Conservation (phyloP, 176 grass and related monocot genomes). For the Zoysia japonica region DNA sequence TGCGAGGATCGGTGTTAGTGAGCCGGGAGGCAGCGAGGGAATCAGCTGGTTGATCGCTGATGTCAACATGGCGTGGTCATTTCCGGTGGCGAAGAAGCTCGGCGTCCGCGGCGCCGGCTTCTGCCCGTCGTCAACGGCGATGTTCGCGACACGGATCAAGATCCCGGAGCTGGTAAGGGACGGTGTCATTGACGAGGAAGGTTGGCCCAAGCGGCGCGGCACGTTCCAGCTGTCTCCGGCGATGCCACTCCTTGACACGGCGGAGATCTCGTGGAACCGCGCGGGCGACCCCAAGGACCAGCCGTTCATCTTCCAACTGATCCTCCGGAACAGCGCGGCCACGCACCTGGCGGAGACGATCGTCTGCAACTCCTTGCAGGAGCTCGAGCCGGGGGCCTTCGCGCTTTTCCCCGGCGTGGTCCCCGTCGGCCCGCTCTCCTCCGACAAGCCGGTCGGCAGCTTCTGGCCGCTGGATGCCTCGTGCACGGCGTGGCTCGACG, state of each 20-base stretch:
- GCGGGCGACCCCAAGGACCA: slow-evolving; percentile 21
- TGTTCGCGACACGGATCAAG: slow-evolving; percentile 34
- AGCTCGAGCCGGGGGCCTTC: slow-evolving; percentile 49
- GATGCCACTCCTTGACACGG: slow-evolving; percentile 45
- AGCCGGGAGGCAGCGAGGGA: neutral
- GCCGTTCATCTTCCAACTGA: slow-evolving; percentile 24
- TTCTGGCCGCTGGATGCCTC: slow-evolving; percentile 59
- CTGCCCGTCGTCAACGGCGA: slow-evolving; percentile 38
- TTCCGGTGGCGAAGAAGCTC: slow-evolving; percentile 38
- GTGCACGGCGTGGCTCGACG: slow-evolving; percentile 54
- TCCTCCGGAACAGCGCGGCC: slow-evolving; percentile 47
- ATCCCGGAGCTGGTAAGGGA: slow-evolving; percentile 55
- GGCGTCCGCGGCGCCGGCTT: slow-evolving; percentile 48
- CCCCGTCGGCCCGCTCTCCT: slow-evolving; percentile 49
- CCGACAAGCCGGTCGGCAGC: slow-evolving; percentile 29
- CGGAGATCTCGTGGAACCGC: slow-evolving; percentile 53
- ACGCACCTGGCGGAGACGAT: slow-evolving; percentile 42
- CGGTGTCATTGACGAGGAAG: slow-evolving; percentile 49
- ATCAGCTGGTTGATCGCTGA: slow-evolving; percentile 63
- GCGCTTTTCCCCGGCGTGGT: slow-evolving; percentile 38
- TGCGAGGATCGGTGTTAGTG: neutral
- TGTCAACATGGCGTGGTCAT: slow-evolving; percentile 59
- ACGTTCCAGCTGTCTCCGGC: slow-evolving; percentile 50
- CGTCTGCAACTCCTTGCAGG: slow-evolving; percentile 58
- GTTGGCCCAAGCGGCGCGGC: slow-evolving; percentile 39